These are phyloP conservation scores for Silybum marianum DNA, from an alignment of 129 eudicot genomes.

Conservation along the genomic window DNA sequence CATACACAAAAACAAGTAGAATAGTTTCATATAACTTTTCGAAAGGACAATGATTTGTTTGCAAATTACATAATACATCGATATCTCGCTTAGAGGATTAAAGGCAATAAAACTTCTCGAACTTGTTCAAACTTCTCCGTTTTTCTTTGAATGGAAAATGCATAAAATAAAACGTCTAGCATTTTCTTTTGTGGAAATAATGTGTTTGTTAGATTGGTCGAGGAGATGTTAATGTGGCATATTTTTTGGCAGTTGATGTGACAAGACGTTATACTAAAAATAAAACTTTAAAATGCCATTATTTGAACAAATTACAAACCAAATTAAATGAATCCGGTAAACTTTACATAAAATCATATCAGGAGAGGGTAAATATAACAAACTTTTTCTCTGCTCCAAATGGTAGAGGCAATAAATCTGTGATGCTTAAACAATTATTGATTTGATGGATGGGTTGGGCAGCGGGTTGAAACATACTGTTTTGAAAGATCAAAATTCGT, in stretches of 20 bases:
- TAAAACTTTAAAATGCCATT: neutral
- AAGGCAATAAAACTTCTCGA: neutral
- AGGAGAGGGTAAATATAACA: too few relatives aligned
- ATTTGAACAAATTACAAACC: neutral
- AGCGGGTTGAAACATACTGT: neutral
- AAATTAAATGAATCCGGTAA: neutral
- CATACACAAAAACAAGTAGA: too few relatives aligned
- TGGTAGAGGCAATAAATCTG: neutral
- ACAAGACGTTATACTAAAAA: neutral
- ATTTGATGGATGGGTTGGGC: neutral
- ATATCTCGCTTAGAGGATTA: neutral
- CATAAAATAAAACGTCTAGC: too few relatives aligned
- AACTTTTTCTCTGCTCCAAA: neutral
- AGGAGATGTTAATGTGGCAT: too few relatives aligned
- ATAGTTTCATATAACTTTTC: too few relatives aligned
- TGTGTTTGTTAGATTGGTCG: too few relatives aligned
- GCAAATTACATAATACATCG: too few relatives aligned
- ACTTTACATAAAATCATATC: too few relatives aligned
- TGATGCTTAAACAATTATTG: neutral
- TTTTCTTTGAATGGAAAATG: neutral
- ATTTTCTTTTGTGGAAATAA: neutral
- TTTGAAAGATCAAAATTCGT: too few relatives aligned
- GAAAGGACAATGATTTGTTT: too few relatives aligned
- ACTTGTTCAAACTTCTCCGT: neutral
- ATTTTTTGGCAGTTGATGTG: neutral